Conservation (phyloP, 1,284 basidiomycete species). For the Cutaneotrichosporon spelunceum region DNA sequence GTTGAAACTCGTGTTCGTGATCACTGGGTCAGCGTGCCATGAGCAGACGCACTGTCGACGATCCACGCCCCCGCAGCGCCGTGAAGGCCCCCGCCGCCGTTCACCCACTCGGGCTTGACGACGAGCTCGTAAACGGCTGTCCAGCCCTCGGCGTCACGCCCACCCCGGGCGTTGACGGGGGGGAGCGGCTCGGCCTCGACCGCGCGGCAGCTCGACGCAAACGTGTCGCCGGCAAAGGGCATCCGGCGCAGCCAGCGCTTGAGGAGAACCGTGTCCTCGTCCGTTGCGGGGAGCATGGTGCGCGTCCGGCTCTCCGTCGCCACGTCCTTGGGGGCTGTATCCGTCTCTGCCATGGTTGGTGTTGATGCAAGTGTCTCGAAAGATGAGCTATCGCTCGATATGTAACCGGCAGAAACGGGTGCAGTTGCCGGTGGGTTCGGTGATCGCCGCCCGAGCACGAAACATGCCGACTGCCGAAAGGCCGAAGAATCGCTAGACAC, state of each 20-base stretch:
- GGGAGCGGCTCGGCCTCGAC: constrained; percentile 15
- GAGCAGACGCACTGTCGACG: constrained; percentile 33
- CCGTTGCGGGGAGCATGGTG: constrained; percentile 13
- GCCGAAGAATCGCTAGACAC: no score
- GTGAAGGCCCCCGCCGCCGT: constrained; percentile 32
- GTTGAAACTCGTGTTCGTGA: constrained; percentile 10
- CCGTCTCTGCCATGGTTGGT: background rate
- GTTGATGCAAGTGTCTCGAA: no score
- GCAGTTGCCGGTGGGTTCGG: background rate
- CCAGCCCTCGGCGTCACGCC: constrained; percentile 18
- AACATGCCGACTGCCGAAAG: no score
- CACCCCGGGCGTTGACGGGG: constrained; percentile 11
- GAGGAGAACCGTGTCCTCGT: constrained; percentile 9
- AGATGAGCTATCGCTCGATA: background rate
- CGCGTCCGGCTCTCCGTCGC: constrained; percentile 2
- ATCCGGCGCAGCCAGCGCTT: constrained; percentile 6
- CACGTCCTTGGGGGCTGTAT: background rate
- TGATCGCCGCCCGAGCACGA: no score
- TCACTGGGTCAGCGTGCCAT: constrained; percentile 7
- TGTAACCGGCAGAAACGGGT: background rate
- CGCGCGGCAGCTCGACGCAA: constrained; percentile 6
- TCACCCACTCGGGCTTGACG: constrained; percentile 34
- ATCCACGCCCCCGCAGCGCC: constrained; percentile 40
- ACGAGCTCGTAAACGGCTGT: constrained; percentile 12
- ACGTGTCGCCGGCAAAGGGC: constrained; percentile 14